Base-by-base conservation (phyloP, 805 yeast species). In the Debaryomyces prosopidis region DNA sequence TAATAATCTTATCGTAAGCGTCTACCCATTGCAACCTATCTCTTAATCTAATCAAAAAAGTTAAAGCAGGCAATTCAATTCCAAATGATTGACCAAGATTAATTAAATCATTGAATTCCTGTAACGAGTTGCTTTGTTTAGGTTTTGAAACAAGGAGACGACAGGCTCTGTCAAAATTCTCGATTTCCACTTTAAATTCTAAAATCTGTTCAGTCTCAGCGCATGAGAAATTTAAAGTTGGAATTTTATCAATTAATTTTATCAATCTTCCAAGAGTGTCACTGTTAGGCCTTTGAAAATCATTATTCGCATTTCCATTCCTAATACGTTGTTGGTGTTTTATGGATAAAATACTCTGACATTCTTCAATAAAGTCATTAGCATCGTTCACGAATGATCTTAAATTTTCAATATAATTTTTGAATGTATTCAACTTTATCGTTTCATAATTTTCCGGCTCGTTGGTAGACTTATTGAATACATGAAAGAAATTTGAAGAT, bases 51-150 rank as follows among this genome's bases (percentile, higher is more conserved):
- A 52, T 55, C n/a, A 72, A 52, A 42, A 72, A 71, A 14, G 47
- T 50, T 39, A 72, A 58, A 1, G 84, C 75, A 2, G 80, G 77
- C 12, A 86, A 59, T 5, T 69, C 73, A 32, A 87, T 60, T 3
- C 87, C 87, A 55, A 84, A 78, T 2, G 82, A 73, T 45, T 72
- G 69, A 1, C 91, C 92, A 31, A 80, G 60, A 36, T 72, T 76
- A 18, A 83, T 75, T 58, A 85, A 59, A 34, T 78, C 81, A 31
- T 71, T 64, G 40, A 81, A 71, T 19, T 83, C 86, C 12, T 68
- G 70, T 6, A 69, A 42, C 1, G 68, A 52, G 16, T 67, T 70
- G 11, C 47, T 53, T 19, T 58, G 53, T 17, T 58, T 61, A 5
- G 57, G 60, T 34, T 54, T 59, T 2, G 79, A 54, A 14, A 79